Conservation (phyloP, 768 basidiomycete genomes). For the Tulasnella sp. region DNA sequence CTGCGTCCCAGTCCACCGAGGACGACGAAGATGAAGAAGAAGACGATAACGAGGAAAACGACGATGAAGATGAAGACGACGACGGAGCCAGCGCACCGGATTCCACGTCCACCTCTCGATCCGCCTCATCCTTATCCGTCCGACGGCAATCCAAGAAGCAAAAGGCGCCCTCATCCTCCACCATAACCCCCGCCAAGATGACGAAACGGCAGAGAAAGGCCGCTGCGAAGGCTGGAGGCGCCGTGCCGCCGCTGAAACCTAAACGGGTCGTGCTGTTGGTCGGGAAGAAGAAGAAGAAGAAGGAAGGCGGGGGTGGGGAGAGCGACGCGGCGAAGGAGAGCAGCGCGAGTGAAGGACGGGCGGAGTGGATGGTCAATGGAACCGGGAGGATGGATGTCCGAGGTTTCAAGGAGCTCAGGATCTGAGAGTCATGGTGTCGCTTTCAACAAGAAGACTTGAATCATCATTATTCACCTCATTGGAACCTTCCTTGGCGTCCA, state of each 20-base stretch:
- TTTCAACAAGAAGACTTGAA: not conserved
- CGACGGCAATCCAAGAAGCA: not conserved
- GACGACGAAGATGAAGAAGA: not conserved
- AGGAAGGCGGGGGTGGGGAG: not conserved
- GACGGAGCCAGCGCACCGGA: slow-evolving; percentile 33
- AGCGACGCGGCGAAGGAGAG: slow-evolving; percentile 38
- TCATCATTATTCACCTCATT: not conserved
- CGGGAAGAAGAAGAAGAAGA: slow-evolving; percentile 4
- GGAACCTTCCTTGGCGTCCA: no score
- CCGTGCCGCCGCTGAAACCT: not conserved
- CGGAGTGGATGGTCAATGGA: slow-evolving; percentile 65
- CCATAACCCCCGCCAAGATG: slow-evolving; percentile 68
- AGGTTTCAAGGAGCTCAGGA: slow-evolving; percentile 77
- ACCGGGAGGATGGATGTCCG: slow-evolving; percentile 73
- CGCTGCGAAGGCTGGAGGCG: slow-evolving; percentile 41
- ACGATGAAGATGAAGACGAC: slow-evolving; percentile 38
- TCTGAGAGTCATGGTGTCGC: slow-evolving; percentile 45
- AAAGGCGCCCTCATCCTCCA: not conserved
- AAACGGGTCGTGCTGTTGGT: slow-evolving; percentile 24
- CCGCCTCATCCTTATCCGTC: slow-evolving; percentile 40
- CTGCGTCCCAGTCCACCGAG: slow-evolving; percentile 15
- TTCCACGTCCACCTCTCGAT: slow-evolving; percentile 40
- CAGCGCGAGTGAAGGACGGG: slow-evolving; percentile 38
- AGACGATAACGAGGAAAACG: slow-evolving; percentile 33
- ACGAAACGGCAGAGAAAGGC: slow-evolving; percentile 56